Conservation (phyloP, 2,329 filamentous ascomycete genomes). For the Phialophora expanda region DNA sequence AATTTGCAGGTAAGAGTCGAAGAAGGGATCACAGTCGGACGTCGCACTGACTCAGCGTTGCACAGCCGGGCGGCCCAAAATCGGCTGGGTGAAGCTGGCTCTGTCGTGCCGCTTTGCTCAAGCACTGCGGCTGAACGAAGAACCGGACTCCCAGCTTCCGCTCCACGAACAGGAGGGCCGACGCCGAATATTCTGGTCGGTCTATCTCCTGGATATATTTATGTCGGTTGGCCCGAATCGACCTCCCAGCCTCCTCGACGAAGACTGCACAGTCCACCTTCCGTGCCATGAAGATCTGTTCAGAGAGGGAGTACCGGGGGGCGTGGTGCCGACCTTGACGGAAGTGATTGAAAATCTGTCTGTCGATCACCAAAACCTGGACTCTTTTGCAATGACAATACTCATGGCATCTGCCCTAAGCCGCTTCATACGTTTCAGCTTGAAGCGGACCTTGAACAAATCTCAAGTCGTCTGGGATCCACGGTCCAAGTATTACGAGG, state of each 20-base stretch:
- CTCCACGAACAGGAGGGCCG: conserved; percentile 83
- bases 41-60: not conserved
- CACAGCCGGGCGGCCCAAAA: conserved; percentile 3
- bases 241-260: conserved; percentile 79
- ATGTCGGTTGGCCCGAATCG: conserved; percentile 89
- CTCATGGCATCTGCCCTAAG: conserved; percentile 25
- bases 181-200: conserved; percentile 91
- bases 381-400: conserved; percentile 20
- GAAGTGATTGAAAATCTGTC: conserved; percentile 4
- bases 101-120: conserved; percentile 66
- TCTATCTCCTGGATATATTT: conserved; percentile 88
- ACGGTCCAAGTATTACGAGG: conserved; percentile 24
- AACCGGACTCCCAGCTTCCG: conserved; percentile 38
- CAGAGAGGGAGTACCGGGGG: conserved; percentile 8
- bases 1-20: conserved; percentile 46
- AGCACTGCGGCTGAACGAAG: conserved; percentile 44
- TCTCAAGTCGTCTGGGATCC: conserved; percentile 21
- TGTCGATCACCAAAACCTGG: conserved; percentile 12
- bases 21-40: no score
- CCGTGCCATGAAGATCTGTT: conserved; percentile 30
- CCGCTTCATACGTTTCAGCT: conserved; percentile 21
- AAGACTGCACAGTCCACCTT: conserved; percentile 34
- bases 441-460: conserved; percentile 19
- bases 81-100: conserved; percentile 47
- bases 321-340: conserved; percentile 23